These are phyloP conservation scores for Dissophora globulifera DNA, from an alignment of 192 early-diverging fungal genomes.

Conservation along the genomic window DNA sequence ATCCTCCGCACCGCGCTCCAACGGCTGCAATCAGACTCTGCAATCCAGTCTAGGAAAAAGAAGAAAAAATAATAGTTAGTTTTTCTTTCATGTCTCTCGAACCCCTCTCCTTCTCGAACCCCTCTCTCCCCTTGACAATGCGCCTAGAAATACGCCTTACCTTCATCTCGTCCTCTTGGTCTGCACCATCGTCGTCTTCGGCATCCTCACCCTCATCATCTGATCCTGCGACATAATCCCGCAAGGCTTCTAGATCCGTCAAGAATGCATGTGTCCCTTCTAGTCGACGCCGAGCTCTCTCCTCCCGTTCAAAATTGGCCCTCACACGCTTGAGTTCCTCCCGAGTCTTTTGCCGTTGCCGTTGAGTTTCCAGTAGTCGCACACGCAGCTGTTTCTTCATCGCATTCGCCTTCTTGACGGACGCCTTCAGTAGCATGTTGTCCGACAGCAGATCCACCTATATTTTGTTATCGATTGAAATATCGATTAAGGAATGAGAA, in stretches of 20 bases:
- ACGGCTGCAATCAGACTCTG: slow-evolving; percentile 40
- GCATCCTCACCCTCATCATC: slow-evolving; percentile 15
- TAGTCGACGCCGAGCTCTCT: slow-evolving; percentile 28
- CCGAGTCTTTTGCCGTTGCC: slow-evolving; percentile 19
- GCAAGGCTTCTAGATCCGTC: slow-evolving; percentile 40
- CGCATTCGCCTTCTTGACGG: slow-evolving; percentile 32
- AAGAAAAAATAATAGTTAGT: neutral
- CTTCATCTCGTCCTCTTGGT: slow-evolving; percentile 4
- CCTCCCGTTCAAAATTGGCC: slow-evolving; percentile 32
- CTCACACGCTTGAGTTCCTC: slow-evolving; percentile 28
- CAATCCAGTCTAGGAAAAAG: slow-evolving; percentile 33
- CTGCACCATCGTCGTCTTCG: neutral
- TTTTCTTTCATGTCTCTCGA: no score
- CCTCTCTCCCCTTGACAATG: no score
- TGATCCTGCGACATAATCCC: slow-evolving; percentile 21
- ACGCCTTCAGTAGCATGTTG: slow-evolving; percentile 21
- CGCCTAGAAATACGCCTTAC: neutral
- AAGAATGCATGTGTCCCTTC: slow-evolving; percentile 47
- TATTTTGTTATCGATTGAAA: neutral
- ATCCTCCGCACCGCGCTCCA: slow-evolving; percentile 13
- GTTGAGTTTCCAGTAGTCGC: slow-evolving; percentile 33
- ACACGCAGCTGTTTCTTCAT: slow-evolving; percentile 41
- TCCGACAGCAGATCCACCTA: slow-evolving; percentile 45
- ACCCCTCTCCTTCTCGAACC: no score
- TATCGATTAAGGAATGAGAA: neutral